These are phyloP conservation scores for Penicillium alfredii DNA, from an alignment of 495 filamentous ascomycete species.

Conservation along the genomic window DNA sequence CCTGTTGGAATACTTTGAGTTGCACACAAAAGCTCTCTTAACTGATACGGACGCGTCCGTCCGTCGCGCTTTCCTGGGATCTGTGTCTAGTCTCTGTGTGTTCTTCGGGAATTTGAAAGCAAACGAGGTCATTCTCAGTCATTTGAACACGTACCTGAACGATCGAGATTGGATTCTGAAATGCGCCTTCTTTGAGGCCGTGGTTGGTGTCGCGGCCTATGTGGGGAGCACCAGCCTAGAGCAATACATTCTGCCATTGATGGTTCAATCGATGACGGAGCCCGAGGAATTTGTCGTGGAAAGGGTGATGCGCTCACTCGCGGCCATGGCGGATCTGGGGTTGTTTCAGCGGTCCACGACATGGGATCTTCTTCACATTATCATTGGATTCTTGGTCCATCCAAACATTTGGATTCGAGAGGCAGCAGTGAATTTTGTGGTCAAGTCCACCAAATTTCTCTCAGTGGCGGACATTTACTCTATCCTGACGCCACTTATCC, in stretches of 20 bases:
- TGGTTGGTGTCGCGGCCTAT: slow-evolving; percentile 88
- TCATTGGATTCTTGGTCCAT: slow-evolving; percentile 81
- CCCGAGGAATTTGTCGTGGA: slow-evolving; percentile 94
- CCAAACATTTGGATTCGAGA: slow-evolving; percentile 94
- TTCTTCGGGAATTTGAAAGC: slow-evolving; percentile 88
- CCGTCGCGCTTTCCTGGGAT: slow-evolving; percentile 85
- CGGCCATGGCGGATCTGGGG: slow-evolving; percentile 83
- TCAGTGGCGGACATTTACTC: slow-evolving; percentile 76
- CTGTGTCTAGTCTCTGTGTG: slow-evolving; percentile 85
- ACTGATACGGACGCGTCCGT: slow-evolving; percentile 86
- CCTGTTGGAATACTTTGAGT: slow-evolving; percentile 72
- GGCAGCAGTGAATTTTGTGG: slow-evolving; percentile 75
- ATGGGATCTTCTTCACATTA: slow-evolving; percentile 79
- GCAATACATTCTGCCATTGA: slow-evolving; percentile 91
- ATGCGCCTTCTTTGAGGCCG: slow-evolving; percentile 92
- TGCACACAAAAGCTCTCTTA: slow-evolving; percentile 80
- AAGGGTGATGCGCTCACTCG: slow-evolving; percentile 79
- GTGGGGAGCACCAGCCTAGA: slow-evolving; percentile 82
- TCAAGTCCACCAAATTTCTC: slow-evolving; percentile 68
- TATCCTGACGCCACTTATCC: slow-evolving; percentile 71
- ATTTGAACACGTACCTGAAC: slow-evolving; percentile 96
- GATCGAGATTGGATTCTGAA: slow-evolving; percentile 95
- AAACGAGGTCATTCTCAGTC: slow-evolving; percentile 89
- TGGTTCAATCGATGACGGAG: slow-evolving; percentile 95
- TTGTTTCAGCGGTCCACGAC: slow-evolving; percentile 77